Evolutionary conservation across 495 filamentous ascomycete species (phyloP), one percentile per base, ranked within the genome.

Genomic region (Aspergillus haitiensis): DNA sequence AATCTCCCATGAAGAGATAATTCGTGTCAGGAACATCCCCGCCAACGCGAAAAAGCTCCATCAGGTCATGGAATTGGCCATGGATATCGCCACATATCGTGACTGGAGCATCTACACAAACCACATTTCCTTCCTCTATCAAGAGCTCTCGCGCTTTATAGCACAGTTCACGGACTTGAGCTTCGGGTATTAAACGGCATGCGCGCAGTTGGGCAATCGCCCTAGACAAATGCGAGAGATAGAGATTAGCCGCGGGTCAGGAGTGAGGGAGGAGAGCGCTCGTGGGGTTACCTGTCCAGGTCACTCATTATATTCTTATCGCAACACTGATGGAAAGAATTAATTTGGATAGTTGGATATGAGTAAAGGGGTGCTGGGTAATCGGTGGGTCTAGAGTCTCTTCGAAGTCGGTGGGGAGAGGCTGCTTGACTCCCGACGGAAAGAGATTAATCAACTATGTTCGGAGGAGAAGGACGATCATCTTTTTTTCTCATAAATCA

Each of bases 1-100:
- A 98, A 72, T 98, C 94, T 71, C 94, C 93, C 93, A 97, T 96
- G 77, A 98, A 98, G 0, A 98, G 85, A 73, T 98, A 98, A 70
- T 97, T 97, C 18, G 94, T 98, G 66, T 98, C 94, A 15, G 94
- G 94, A 2, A 94, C 90, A 67, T 96, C 91, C 37, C 94, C 94
- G 56, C 94, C 94, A 12, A 98, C 92, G 49, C 92, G 86, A 73
- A 98, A 98, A 15, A 98, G 83, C 76, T 98, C 94, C 94, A 98
- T 98, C 66, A 98, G 71, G 68, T 98, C 94, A 72, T 98, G 94
- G 68, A 98, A 98, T 70, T 98, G 94, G 61, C 94, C 94, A 67
- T 98, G 93, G 62, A 98, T 98, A 69, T 98, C 94, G 52, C 94
- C 94, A 71, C 94, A 98, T 84, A 98, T 97, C 70, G 94, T 98